Evolutionary conservation across 768 basidiomycete genomes (phyloP).

Genomic region (Arthromyces matolae): DNA sequence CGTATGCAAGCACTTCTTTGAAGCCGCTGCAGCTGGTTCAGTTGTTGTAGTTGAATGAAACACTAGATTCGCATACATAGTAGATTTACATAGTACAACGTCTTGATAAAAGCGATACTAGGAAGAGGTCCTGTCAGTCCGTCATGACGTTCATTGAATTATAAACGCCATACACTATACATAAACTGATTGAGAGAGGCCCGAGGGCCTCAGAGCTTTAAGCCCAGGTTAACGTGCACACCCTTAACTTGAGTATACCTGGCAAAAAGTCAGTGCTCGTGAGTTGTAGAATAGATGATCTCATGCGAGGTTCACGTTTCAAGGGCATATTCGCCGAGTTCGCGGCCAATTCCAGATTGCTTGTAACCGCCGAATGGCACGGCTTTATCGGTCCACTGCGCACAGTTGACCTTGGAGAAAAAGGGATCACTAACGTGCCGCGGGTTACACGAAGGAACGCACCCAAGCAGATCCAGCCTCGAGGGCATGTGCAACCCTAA

Average conservation of each 20-base stretch:
- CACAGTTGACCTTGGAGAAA: conserved; percentile 18
- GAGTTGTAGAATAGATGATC: not conserved
- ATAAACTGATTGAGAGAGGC: too few species aligned
- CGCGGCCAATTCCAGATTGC: conserved; percentile 23
- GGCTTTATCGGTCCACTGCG: conserved; percentile 8
- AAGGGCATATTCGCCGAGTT: conserved; percentile 25
- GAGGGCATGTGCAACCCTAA: conserved; percentile 22
- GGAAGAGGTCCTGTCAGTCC: too few species aligned
- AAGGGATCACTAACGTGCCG: too few species aligned
- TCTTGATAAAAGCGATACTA: too few species aligned
- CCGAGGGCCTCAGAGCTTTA: conserved; percentile 15
- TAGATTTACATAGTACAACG: too few species aligned
- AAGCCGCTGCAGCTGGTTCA: too few species aligned
- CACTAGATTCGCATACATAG: too few species aligned
- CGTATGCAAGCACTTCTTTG: too few species aligned
- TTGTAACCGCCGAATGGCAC: conserved; percentile 28
- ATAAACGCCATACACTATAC: too few species aligned
- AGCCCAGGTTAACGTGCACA: conserved; percentile 20
- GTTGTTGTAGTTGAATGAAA: too few species aligned
- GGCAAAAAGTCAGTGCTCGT: too few species aligned
- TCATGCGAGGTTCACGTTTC: conserved; percentile 17
- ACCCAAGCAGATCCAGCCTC: conserved; percentile 23
- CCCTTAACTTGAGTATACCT: conserved; percentile 23
- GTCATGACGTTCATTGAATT: too few species aligned
- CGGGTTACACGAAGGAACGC: not conserved